Evolutionary conservation across 495 filamentous ascomycete genomes (phyloP).

Genomic region (Neurospora sp.): DNA sequence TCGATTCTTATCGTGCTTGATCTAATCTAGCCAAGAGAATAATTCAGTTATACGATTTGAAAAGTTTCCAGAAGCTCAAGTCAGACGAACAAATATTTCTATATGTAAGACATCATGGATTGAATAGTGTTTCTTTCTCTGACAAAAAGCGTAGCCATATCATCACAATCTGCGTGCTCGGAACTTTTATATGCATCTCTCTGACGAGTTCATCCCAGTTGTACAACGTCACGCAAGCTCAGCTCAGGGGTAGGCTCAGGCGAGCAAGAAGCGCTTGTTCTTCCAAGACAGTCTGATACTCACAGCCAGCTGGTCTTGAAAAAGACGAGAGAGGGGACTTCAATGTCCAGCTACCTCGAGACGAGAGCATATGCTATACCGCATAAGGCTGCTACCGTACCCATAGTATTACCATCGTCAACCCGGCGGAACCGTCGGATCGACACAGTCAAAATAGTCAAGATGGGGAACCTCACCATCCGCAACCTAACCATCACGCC

Average conservation of each 20-base stretch:
- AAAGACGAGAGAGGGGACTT: background rate
- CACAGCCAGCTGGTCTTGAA: background rate
- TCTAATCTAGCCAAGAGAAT: background rate
- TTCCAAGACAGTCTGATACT: background rate
- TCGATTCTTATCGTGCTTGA: background rate
- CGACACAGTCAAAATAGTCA: background rate
- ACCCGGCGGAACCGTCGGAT: background rate
- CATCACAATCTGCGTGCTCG: background rate
- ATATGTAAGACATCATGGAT: background rate
- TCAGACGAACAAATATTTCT: background rate
- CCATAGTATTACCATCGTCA: background rate
- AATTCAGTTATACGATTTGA: background rate
- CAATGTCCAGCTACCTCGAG: background rate
- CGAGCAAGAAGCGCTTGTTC: background rate
- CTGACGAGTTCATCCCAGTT: background rate
- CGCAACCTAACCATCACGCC: conserved; percentile 76
- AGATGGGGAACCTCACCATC: conserved; percentile 50
- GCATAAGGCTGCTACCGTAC: background rate
- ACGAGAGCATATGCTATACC: background rate
- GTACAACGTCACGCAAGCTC: background rate
- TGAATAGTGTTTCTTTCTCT: background rate
- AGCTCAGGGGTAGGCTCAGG: background rate
- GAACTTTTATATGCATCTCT: background rate
- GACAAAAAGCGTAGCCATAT: background rate
- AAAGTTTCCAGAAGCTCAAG: background rate